Evolutionary conservation across 257 asterid species (phyloP).

Genomic region (Solanum chiquidenum): DNA sequence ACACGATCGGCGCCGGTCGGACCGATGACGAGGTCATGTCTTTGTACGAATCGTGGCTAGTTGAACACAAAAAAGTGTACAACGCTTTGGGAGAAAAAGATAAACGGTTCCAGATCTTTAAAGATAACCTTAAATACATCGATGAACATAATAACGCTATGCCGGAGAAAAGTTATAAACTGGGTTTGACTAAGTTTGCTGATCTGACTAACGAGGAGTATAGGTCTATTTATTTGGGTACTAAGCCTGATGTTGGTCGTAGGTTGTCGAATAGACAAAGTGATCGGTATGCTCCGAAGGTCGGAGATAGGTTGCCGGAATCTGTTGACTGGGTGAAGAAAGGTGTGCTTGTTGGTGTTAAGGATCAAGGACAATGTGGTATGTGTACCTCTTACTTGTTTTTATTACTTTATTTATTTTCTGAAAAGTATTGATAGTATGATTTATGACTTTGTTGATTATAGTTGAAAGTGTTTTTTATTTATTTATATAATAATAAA

Average conservation of each 20-base stretch:
- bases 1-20: conserved; percentile 4
- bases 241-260: conserved; percentile 18
- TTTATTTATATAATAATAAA: background rate
- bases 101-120: conserved; percentile 55
- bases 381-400: background rate
- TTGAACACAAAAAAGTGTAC: conserved; percentile 46
- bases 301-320: conserved; percentile 54
- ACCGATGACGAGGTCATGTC: conserved; percentile 38
- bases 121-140: conserved; percentile 56
- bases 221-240: conserved; percentile 40
- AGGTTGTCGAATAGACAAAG: conserved; percentile 21
- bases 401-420: background rate
- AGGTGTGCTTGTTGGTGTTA: conserved; percentile 59
- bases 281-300: conserved; percentile 29
- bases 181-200: conserved; percentile 69
- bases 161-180: conserved; percentile 34
- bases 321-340: conserved; percentile 74
- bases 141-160: conserved; percentile 53
- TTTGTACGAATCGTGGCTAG: conserved; percentile 66
- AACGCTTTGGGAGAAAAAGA: conserved; percentile 64
- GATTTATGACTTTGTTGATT: background rate
- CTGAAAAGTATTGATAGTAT: background rate
- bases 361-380: conserved; percentile 87
- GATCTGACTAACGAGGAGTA: conserved; percentile 70
- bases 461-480: background rate